A percentile compares a stretch with the other conserved stretches of the same genome.
These are phyloP conservation scores for Hypericum androsaemum DNA, from an alignment of 345 rosid genomes.

Conservation along the genomic window DNA sequence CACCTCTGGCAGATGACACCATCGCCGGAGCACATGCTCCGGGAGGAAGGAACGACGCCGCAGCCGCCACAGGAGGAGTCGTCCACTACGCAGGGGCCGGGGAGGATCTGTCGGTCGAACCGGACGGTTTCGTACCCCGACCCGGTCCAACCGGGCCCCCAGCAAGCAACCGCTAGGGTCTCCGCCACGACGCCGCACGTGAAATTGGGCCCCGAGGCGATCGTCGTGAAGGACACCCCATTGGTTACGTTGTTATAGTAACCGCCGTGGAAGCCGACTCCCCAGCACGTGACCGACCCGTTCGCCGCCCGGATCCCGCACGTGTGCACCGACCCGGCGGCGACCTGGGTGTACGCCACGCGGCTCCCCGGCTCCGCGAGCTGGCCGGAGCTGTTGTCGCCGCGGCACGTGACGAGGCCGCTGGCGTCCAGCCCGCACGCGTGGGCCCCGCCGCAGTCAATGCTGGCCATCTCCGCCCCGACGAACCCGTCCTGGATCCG, in stretches of 20 bases:
- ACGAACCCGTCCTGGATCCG: constrained; percentile 39
- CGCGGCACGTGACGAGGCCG: constrained; percentile 52
- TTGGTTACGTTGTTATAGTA: constrained; percentile 24
- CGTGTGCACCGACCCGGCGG: constrained; percentile 52
- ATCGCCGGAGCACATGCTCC: constrained; percentile 39
- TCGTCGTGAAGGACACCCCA: constrained; percentile 37
- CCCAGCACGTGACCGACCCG: constrained; percentile 67
- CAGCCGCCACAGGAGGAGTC: constrained; percentile 32
- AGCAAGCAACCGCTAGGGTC: constrained; percentile 48
- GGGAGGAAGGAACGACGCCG: constrained; percentile 36
- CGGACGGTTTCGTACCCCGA: constrained; percentile 19
- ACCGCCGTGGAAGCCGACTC: constrained; percentile 26
- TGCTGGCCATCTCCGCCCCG: constrained; percentile 36
- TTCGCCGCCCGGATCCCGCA: constrained; percentile 46
- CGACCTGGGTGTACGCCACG: constrained; percentile 31
- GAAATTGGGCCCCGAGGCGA: constrained; percentile 60
- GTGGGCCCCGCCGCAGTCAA: constrained; percentile 57
- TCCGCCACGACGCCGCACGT: constrained; percentile 50
- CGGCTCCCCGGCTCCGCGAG: constrained; percentile 36
- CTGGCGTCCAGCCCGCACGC: constrained; percentile 56
- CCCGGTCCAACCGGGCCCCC: constrained; percentile 57
- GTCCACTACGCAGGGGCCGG: constrained; percentile 55
- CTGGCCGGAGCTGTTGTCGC: constrained; percentile 45
- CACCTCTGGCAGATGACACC: constrained; percentile 39
- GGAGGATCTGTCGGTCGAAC: constrained; percentile 34